These are phyloP conservation scores for Remersonia thermophila DNA, from an alignment of 2,329 filamentous ascomycete species.

Conservation along the genomic window DNA sequence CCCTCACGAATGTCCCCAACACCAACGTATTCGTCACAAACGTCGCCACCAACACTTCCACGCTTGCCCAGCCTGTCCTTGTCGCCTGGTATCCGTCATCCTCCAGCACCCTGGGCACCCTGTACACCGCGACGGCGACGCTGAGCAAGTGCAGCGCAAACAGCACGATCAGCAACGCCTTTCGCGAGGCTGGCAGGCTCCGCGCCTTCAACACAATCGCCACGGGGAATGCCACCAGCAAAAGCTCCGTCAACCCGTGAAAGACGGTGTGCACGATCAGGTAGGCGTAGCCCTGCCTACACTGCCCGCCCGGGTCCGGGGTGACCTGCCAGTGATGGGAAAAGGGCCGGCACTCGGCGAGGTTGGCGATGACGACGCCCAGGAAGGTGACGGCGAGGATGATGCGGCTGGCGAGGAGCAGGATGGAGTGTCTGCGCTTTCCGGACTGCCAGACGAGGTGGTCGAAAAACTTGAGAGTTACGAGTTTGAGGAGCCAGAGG, in stretches of 20 bases:
- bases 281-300: constrained; percentile 75
- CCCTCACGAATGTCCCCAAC: constrained; percentile 81
- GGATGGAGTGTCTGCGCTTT: constrained; percentile 59
- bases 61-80: constrained; percentile 75
- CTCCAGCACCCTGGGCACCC: constrained; percentile 61
- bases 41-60: constrained; percentile 80
- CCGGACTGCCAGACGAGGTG: constrained; percentile 67
- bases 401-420: constrained; percentile 58
- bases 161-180: constrained; percentile 62
- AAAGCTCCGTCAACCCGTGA: constrained; percentile 77
- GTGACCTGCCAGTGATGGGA: constrained; percentile 63
- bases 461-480: constrained; percentile 81
- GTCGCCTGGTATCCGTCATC: constrained; percentile 67
- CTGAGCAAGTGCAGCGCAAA: constrained; percentile 73
- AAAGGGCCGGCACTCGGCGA: constrained; percentile 73
- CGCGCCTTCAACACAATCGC: constrained; percentile 70
- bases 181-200: constrained; percentile 57
- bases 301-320: constrained; percentile 73
- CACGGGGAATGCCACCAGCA: constrained; percentile 79
- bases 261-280: constrained; percentile 73
- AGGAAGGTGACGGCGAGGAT: constrained; percentile 66
- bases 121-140: constrained; percentile 65
- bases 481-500: constrained; percentile 83
- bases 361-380: constrained; percentile 64
- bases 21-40: constrained; percentile 79